A percentile compares a stretch with the other conserved stretches of the same genome.
These are phyloP conservation scores for Apiotrichum mycotoxinovorans DNA, from an alignment of 1,284 basidiomycete species.

Conservation along the genomic window DNA sequence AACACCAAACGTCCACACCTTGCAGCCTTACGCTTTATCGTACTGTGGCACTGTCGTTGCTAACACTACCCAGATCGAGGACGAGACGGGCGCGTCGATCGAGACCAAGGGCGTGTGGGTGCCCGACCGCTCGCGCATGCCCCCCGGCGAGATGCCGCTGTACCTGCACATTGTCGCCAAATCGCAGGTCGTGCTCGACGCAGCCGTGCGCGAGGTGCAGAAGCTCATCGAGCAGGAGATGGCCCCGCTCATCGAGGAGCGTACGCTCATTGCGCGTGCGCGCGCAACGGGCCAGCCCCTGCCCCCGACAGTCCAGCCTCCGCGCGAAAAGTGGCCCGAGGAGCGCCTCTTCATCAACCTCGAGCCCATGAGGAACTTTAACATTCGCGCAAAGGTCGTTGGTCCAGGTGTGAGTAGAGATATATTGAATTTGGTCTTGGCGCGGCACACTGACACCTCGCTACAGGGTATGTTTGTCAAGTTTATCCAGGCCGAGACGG, in stretches of 20 bases:
- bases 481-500: slow-evolving; percentile 95
- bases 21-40: no score
- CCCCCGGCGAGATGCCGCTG: slow-evolving; percentile 86
- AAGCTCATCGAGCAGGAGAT: slow-evolving; percentile 81
- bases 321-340: slow-evolving; percentile 86
- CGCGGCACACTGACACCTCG: not conserved
- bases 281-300: slow-evolving; percentile 41
- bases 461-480: slow-evolving; percentile 90
- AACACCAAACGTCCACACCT: no score
- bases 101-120: slow-evolving; percentile 92
- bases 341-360: slow-evolving; percentile 84
- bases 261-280: slow-evolving; percentile 53
- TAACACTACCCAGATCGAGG: slow-evolving; percentile 64
- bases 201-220: slow-evolving; percentile 75
- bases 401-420: slow-evolving; percentile 72
- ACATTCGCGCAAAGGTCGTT: slow-evolving; percentile 94
- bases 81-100: slow-evolving; percentile 83
- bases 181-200: slow-evolving; percentile 72
- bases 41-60: no score
- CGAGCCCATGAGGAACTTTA: slow-evolving; percentile 91
- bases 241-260: slow-evolving; percentile 81
- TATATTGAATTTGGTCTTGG: not conserved
- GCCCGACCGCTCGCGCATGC: slow-evolving; percentile 81
- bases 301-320: slow-evolving; percentile 14
- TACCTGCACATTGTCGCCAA: slow-evolving; percentile 90